Evolutionary conservation across 176 grass and related monocot genomes (phyloP).

Genomic region (Elaeis guineensis): DNA sequence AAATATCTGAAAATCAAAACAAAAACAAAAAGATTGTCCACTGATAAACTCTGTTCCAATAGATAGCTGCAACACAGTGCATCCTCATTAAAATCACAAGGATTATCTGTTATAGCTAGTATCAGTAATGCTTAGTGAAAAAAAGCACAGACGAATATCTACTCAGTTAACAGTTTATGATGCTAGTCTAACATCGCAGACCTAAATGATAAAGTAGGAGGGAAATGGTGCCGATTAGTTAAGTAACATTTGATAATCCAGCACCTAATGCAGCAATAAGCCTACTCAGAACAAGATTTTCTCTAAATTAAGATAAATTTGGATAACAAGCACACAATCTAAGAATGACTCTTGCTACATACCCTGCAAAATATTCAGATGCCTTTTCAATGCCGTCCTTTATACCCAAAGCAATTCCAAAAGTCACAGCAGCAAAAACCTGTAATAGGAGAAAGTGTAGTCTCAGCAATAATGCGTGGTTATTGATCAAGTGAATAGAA

Average conservation of each 20-base stretch:
- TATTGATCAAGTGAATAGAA: too few species aligned
- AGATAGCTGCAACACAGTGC: constrained; percentile 61
- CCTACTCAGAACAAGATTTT: too few species aligned
- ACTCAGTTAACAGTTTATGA: too few species aligned
- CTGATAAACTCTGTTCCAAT: constrained; percentile 93
- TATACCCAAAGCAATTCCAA: constrained; percentile 67
- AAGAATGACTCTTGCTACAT: constrained; percentile 10
- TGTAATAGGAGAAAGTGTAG: constrained; percentile 21
- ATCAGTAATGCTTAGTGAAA: too few species aligned
- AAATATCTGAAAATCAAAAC: constrained; percentile 94
- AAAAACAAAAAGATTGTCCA: constrained; percentile 99
- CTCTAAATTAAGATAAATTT: too few species aligned
- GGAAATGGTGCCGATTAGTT: too few species aligned
- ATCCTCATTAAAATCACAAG: constrained; percentile 3
- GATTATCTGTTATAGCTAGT: too few species aligned
- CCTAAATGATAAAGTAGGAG: too few species aligned
- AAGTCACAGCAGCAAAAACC: constrained; percentile 61
- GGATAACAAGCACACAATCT: background rate
- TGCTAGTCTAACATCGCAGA: too few species aligned
- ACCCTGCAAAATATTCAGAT: constrained; percentile 95
- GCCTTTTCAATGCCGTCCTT: constrained; percentile 61
- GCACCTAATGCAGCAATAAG: too few species aligned
- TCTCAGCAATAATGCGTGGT: background rate
- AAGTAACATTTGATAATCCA: too few species aligned
- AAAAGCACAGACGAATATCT: too few species aligned